Conservation (phyloP, 805 yeast genomes). For the Pichia cephalocereana region DNA sequence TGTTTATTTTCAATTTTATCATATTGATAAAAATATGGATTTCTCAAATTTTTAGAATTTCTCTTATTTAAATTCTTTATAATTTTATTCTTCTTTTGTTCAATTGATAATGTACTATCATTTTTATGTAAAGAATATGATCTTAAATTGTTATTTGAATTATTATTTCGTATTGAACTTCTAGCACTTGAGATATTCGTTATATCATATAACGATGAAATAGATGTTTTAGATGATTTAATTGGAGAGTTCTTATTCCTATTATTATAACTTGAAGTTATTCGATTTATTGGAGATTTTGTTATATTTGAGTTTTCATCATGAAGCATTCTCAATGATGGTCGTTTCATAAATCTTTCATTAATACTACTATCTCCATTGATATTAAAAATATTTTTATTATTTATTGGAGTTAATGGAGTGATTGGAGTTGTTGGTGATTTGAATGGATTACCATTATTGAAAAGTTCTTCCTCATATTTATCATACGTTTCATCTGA, state of each 20-base stretch:
- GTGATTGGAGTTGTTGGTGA: background rate
- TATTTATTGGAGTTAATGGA: background rate
- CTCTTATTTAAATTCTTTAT: slow-evolving; percentile 2
- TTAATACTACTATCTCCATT: too few relatives aligned
- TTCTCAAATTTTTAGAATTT: slow-evolving; percentile 3
- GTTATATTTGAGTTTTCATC: background rate
- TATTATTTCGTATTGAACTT: background rate
- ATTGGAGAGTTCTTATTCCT: background rate
- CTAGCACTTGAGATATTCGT: background rate
- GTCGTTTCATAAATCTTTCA: background rate
- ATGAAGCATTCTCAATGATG: background rate
- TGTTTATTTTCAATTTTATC: background rate
- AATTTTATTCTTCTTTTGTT: slow-evolving; percentile 3
- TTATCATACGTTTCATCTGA: background rate
- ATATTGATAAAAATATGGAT: slow-evolving; percentile 9
- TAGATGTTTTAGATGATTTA: slow-evolving; percentile 1
- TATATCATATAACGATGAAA: background rate
- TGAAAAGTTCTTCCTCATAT: slow-evolving; percentile 2
- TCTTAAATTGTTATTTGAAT: background rate
- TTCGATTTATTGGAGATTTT: background rate
- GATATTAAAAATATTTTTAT: background rate
- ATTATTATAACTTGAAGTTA: background rate
- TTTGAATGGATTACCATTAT: slow-evolving; percentile 1
- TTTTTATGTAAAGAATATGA: background rate
- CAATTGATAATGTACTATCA: slow-evolving; percentile 3